phyloP scores from a whole-genome alignment of 441 rosid species.

The Populus hybrid region DNA sequence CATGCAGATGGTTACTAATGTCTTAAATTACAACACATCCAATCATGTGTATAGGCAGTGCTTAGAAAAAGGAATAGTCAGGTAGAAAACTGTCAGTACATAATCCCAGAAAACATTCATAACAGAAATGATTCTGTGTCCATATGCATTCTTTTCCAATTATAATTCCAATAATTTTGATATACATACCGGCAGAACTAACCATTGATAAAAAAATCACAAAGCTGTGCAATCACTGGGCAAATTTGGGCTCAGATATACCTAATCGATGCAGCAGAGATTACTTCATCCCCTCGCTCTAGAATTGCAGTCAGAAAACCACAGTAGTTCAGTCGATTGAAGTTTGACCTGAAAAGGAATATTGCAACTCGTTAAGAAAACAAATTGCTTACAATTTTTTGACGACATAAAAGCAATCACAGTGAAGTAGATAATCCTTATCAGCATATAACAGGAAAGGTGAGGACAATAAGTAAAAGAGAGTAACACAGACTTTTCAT shows the following conservation, averaged over 20 bases:
- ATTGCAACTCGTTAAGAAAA: slow-evolving; percentile 13
- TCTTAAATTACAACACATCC: neutral
- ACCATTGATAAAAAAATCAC: slow-evolving; percentile 9
- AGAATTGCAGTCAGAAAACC: slow-evolving; percentile 75
- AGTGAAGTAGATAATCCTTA: neutral
- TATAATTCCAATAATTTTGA: neutral
- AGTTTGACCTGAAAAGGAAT: slow-evolving; percentile 68
- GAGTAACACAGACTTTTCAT: neutral
- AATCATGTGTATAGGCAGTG: neutral
- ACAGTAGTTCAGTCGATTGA: slow-evolving; percentile 66
- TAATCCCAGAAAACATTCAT: slow-evolving; percentile 1
- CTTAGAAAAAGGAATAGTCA: neutral
- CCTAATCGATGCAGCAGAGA: slow-evolving; percentile 91
- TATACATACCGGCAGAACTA: slow-evolving; percentile 5
- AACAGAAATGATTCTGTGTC: neutral
- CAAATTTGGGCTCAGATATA: slow-evolving; percentile 24
- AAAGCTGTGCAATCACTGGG: slow-evolving; percentile 4
- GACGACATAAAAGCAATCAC: neutral
- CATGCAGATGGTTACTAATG: neutral
- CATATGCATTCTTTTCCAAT: slow-evolving; percentile 6
- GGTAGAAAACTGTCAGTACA: neutral
- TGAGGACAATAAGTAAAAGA: neutral
- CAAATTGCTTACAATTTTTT: neutral
- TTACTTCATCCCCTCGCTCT: slow-evolving; percentile 84
- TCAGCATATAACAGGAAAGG: neutral